Conservation (phyloP, 2,329 filamentous ascomycete species). For the Talaromyces sp. region DNA sequence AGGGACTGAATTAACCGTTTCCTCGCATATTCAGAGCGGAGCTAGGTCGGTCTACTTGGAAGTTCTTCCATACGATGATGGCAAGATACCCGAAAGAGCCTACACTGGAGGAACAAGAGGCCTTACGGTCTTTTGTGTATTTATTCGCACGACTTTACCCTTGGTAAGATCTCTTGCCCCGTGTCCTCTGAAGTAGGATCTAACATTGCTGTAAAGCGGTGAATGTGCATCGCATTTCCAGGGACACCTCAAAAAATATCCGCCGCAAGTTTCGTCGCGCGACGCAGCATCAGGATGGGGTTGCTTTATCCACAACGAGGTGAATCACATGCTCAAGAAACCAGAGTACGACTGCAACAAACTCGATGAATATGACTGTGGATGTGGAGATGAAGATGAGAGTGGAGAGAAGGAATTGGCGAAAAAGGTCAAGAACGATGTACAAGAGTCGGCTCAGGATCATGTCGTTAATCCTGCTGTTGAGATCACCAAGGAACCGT, state of each 20-base stretch:
- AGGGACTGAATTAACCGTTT: constrained; percentile 10
- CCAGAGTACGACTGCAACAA: constrained; percentile 63
- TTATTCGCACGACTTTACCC: constrained; percentile 65
- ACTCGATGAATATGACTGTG: constrained; percentile 67
- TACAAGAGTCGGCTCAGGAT: constrained; percentile 24
- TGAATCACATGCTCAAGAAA: constrained; percentile 62
- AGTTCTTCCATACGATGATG: constrained; percentile 66
- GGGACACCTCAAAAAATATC: constrained; percentile 60
- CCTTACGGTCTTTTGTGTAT: constrained; percentile 61
- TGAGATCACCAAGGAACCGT: constrained; percentile 40
- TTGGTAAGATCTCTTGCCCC: constrained; percentile 45
- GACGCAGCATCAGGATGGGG: constrained; percentile 64
- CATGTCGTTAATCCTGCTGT: constrained; percentile 26
- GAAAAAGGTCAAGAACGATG: constrained; percentile 19
- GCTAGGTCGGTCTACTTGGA: constrained; percentile 64
- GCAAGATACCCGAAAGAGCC: constrained; percentile 64
- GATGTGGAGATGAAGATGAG: constrained; percentile 56
- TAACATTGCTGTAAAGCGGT: constrained; percentile 44
- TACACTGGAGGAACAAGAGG: constrained; percentile 59
- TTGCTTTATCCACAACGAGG: constrained; percentile 66
- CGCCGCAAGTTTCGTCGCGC: constrained; percentile 62
- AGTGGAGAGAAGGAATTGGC: constrained; percentile 9
- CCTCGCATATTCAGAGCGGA: constrained; percentile 50
- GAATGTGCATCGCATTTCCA: constrained; percentile 66
- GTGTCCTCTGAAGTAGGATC: background rate